Evolutionary conservation across 1,284 basidiomycete species (phyloP), one percentile per base, ranked within the genome.

Genomic region (Leccinum fallax): DNA sequence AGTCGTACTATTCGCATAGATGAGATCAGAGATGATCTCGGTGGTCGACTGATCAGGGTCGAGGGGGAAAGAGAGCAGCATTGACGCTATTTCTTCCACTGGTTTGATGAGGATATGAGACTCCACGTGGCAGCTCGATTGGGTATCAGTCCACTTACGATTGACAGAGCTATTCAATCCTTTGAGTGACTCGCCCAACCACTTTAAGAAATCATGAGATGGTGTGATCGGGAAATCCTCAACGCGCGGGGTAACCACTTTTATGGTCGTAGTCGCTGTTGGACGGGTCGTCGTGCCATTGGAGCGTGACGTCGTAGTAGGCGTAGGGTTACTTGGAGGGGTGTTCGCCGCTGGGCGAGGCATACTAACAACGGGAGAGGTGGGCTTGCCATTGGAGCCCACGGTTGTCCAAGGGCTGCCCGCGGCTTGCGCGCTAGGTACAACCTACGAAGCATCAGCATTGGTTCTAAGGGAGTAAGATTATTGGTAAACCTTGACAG

Each of bases 1-100:
- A 2, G 94, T 99, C 26, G 93, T 92, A 69, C 93, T 95, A 70
- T 92, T 95, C 46, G 93, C 91, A 73, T 99, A 99, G 60, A 99
- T 93, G 51, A 89, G 81, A 73, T 97, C 95, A 21, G 92, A 90
- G 65, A 98, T 97, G 72, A 97, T 89, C 77, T 97, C 95, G 46
- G 89, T 78, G 2, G 91, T 92, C 4, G 88, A 83, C 46, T 86
- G 78, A 66, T 95, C 92, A 11, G 94, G 92, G 68, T 97, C 94
- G 52, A 97, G 76, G 7, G 95, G 93, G 81, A 97, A 97, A 2
- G 90, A 88, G 28, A 97, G 83, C 21, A 96, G 79, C 92, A 98
- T 96, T 53, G 89, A 87, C 71, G 94, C 88, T 72, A 97, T 94
- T 68, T 97, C 95, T 73, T 97, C 95, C 57, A 95, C 94, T 95